Base-by-base conservation (phyloP, 2,329 filamentous ascomycete species). In the Penicillium paneum region DNA sequence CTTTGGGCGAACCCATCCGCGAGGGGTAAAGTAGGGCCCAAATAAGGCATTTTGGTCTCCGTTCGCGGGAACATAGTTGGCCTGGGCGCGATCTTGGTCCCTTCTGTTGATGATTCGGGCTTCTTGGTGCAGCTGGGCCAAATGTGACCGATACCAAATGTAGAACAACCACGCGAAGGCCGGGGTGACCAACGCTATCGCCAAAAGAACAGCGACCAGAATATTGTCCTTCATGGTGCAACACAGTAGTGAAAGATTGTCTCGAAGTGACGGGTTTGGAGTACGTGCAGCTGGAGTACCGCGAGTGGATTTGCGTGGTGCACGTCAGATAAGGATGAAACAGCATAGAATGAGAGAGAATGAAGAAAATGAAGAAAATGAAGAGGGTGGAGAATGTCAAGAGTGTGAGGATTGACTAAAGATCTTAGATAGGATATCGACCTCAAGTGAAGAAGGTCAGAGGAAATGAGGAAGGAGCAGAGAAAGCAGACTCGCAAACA, bases 191-290 rank as follows among this genome's bases (percentile, higher is more conserved):
- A 63, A 15, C 8, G 49, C 34, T 6, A 56, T 38, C 11, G 44
- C 21, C 26, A 64, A 43, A 15, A 64, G 32, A 10, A 59, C 19
- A 1, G 51, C 57, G n/a, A 65, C 49, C 1, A 62, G 13, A 15
- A 49, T 12, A 38, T 63, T 64, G 10, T 44, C 41, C 10, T 59
- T 12, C 63, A 65, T 64, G n/a, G n/a, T 54, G 35, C 19, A 32
- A 26, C 0, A 5, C 5, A 12, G 17, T 1, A 3, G 24, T 19
- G 32, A 21, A 13, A 19, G 13, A 44, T n/a, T 19, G 29, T 1
- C 10, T 17, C 8, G 1, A 28, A 17, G 5, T 32, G 26, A 15
- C 10, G 10, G 3, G 10, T 17, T 17, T 41, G 21, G 10, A n/a
- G n/a, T 15, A 10, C 8, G 19, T 24, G 46, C 11, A 21, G 26